Conservation (phyloP, 2,329 filamentous ascomycete species). For the Akanthomyces uredinophilus region DNA sequence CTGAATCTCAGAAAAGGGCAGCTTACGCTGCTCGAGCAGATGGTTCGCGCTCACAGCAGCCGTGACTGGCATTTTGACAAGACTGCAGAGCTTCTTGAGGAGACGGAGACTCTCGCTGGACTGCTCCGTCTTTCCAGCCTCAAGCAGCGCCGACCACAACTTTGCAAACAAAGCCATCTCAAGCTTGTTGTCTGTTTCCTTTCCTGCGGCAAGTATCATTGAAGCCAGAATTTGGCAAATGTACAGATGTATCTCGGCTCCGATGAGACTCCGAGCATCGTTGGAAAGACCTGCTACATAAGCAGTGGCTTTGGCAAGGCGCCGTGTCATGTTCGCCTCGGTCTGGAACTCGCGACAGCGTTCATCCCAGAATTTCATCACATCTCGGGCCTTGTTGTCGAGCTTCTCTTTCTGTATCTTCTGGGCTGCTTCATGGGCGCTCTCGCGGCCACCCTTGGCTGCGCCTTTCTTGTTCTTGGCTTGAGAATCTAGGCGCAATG, state of each 20-base stretch:
- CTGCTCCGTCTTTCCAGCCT: slow-evolving; percentile 13
- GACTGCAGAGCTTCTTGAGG: slow-evolving; percentile 14
- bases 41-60: not conserved
- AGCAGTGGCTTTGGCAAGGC: slow-evolving; percentile 43
- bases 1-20: not conserved
- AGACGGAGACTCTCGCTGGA: slow-evolving; percentile 13
- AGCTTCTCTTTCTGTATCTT: slow-evolving; percentile 14
- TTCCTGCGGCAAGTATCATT: not conserved
- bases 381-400: slow-evolving; percentile 7
- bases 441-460: not conserved
- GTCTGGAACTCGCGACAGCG: slow-evolving; percentile 39
- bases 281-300: slow-evolving; percentile 39
- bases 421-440: slow-evolving; percentile 16
- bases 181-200: not conserved
- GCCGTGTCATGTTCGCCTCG: slow-evolving; percentile 35
- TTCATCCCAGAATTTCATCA: slow-evolving; percentile 14
- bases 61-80: slow-evolving; percentile 16
- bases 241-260: slow-evolving; percentile 30
- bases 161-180: slow-evolving; percentile 15
- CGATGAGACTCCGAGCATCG: slow-evolving; percentile 24
- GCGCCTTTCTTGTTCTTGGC: slow-evolving; percentile 22
- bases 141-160: slow-evolving; percentile 17
- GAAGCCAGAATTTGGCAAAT: slow-evolving; percentile 27
- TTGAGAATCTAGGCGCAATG: not conserved
- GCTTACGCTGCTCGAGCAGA: not conserved